Evolutionary conservation across 352 stramenopile species (phyloP), one percentile per base, ranked within the genome.

Genomic region (Phytophthora melonis): DNA sequence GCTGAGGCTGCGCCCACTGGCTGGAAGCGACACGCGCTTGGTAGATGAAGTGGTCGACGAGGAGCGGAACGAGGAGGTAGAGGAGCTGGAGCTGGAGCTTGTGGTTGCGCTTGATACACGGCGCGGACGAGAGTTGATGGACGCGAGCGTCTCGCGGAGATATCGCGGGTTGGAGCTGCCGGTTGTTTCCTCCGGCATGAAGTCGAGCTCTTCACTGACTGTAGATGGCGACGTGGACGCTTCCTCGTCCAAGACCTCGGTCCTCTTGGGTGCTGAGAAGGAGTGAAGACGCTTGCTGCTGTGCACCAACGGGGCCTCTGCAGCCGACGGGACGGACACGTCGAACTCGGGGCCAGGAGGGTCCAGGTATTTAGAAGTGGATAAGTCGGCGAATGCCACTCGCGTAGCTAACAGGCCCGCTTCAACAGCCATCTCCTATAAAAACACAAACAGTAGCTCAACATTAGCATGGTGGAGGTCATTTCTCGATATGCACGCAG

Each of bases 91-190:
- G 5, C 47, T 27, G 8, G 30, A 34, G 30, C 30, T 34, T 34
- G 30, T 34, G 30, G 30, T 34, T 34, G 59, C 50, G 18, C 32
- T 70, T 19, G 66, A 76, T 34, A 72, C 3, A 55, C 74, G 67
- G 27, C 80, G 75, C 2, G 75, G 84, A 3, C 81, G 75, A 11
- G 82, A 78, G 49, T 89, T 92, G 65, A 83, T 87, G 6, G 81
- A 90, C 16, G 81, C 74, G 30, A 88, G 72, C 16, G 78, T 91
- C 32, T 89, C 56, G 23, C 84, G 81, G 53, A 87, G 74, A 41
- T 92, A 91, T 23, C 83, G 70, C 25, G 81, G 80, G 43, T 84
- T 74, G 14, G 73, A 74, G 30, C 63, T 41, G 45, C 62, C 60
- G 10, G 67, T 66, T 5, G 45, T 7, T 4, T 70, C 59, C 10